Percentiles rank a stretch among this genome's conserved stretches.
Evolutionary conservation across 371 early-diverging fungal species (phyloP).

Genomic region (Mortierella sp.): DNA sequence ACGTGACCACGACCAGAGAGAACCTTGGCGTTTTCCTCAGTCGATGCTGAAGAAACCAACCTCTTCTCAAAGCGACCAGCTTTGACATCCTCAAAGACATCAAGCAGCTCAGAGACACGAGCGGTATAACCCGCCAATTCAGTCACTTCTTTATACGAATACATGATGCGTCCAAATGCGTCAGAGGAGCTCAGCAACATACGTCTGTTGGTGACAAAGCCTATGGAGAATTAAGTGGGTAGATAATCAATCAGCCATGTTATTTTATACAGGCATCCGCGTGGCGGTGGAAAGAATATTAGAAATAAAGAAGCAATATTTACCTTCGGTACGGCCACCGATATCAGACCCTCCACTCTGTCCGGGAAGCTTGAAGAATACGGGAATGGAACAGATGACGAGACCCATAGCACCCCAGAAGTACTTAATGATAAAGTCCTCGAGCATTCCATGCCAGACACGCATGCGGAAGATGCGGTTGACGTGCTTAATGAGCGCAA

Average conservation of each 20-base stretch:
- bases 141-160: conserved; percentile 89
- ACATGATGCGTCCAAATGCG: conserved; percentile 93
- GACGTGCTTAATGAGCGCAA: conserved; percentile 83
- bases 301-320: conserved; percentile 1
- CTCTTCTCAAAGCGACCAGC: conserved; percentile 78
- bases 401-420: conserved; percentile 97
- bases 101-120: conserved; percentile 82
- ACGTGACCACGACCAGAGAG: conserved; percentile 78
- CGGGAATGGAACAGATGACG: conserved; percentile 90
- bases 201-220: conserved; percentile 93
- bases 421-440: conserved; percentile 93
- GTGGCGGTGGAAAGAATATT: neutral
- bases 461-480: conserved; percentile 84
- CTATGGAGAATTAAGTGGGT: conserved; percentile 35
- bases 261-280: neutral
- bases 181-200: conserved; percentile 86
- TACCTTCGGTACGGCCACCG: conserved; percentile 71
- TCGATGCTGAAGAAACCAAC: conserved; percentile 70
- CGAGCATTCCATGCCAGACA: conserved; percentile 89
- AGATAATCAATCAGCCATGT: neutral
- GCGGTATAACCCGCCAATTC: conserved; percentile 94
- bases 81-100: conserved; percentile 87
- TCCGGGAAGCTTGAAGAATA: conserved; percentile 81
- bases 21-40: conserved; percentile 67
- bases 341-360: conserved; percentile 58